A percentile compares a stretch with the other conserved stretches of the same genome.
These are phyloP conservation scores for Rhododendron ferrugineum DNA, from an alignment of 148 eudicot genomes.

Conservation along the genomic window DNA sequence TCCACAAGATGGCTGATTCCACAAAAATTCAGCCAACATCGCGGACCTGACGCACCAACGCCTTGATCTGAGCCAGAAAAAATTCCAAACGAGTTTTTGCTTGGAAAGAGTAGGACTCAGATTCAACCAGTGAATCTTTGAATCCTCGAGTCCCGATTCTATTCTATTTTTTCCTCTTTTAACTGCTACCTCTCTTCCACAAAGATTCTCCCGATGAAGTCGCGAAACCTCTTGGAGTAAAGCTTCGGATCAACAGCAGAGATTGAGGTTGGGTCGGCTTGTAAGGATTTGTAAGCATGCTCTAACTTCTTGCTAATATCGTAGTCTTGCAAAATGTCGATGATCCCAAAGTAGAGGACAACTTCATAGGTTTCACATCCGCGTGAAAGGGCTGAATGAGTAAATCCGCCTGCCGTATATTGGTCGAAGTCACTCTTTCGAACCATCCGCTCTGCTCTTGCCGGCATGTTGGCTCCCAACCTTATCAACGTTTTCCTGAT, in stretches of 20 bases:
- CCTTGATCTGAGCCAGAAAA: neutral
- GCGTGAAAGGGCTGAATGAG: neutral
- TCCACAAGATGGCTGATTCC: constrained; percentile 17
- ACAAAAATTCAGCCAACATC: constrained; percentile 19
- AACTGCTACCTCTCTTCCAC: constrained; percentile 57
- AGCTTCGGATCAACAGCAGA: constrained; percentile 95
- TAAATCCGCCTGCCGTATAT: constrained; percentile 22
- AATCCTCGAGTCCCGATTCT: neutral
- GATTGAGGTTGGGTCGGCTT: constrained; percentile 82
- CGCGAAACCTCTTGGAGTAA: constrained; percentile 81
- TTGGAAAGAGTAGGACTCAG: neutral
- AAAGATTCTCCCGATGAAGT: constrained; percentile 75
- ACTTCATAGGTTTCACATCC: neutral
- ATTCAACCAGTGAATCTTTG: constrained; percentile 14
- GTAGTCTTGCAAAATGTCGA: neutral
- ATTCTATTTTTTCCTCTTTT: neutral
- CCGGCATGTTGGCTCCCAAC: constrained; percentile 25
- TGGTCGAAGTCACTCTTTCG: constrained; percentile 78
- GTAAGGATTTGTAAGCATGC: constrained; percentile 90
- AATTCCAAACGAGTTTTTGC: neutral
- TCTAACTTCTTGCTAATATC: constrained; percentile 74
- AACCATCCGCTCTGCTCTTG: constrained; percentile 68
- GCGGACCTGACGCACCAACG: neutral
- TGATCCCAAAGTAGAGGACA: neutral
- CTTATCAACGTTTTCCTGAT: constrained; percentile 78